These are phyloP conservation scores for Beauveria sp. DNA, from an alignment of 2,329 filamentous ascomycete genomes.

Conservation along the genomic window DNA sequence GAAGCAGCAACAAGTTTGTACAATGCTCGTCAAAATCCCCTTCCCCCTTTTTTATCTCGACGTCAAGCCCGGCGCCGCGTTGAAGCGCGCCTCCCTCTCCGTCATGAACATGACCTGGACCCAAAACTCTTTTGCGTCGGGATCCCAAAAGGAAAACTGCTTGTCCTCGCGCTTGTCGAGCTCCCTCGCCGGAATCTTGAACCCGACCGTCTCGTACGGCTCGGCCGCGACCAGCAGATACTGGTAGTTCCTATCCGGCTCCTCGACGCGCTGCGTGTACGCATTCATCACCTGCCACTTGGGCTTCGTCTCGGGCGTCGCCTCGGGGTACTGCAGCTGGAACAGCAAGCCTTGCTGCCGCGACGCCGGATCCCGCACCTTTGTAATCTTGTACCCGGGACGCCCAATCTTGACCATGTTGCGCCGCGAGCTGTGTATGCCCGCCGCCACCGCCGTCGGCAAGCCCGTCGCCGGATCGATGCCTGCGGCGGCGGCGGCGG, in stretches of 20 bases:
- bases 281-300: constrained; percentile 96
- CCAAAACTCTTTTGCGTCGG: constrained; percentile 95
- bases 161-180: constrained; percentile 81
- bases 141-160: constrained; percentile 93
- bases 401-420: constrained; percentile 92
- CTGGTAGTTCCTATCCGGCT: constrained; percentile 89
- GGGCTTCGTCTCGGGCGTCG: constrained; percentile 65
- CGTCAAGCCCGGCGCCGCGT: constrained; percentile 54
- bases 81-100: constrained; percentile 86
- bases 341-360: constrained; percentile 88
- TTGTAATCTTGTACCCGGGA: constrained; percentile 96
- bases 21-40: neutral
- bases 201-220: constrained; percentile 94
- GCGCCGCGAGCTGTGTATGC: constrained; percentile 59
- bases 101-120: constrained; percentile 98
- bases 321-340: constrained; percentile 92
- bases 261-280: constrained; percentile 91
- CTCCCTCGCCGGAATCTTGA: constrained; percentile 91
- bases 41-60: constrained; percentile 26
- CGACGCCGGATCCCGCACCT: constrained; percentile 82
- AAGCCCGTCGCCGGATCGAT: constrained; percentile 61
- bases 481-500: constrained; percentile 28
- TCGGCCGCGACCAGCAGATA: constrained; percentile 93
- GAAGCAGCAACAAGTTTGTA: neutral
- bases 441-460: constrained; percentile 68